These are phyloP conservation scores for Baorangia bicolor DNA, from an alignment of 768 basidiomycete species.

Conservation along the genomic window DNA sequence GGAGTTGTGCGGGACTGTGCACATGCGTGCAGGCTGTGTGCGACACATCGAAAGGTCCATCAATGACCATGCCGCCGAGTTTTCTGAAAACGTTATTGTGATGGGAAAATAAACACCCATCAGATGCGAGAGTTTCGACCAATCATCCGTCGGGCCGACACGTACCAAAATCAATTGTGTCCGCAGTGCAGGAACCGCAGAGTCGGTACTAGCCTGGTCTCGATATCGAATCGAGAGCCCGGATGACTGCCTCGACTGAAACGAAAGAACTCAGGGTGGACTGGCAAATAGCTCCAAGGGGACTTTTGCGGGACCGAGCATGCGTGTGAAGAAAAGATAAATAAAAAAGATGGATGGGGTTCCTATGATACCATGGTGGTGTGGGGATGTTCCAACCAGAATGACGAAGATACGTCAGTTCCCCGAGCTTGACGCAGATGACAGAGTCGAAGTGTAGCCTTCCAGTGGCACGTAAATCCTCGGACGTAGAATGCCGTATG, in stretches of 20 bases:
- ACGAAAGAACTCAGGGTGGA: neutral
- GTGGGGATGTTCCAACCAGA: neutral
- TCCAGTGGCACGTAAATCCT: neutral
- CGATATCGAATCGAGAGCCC: neutral
- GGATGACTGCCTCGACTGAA: too few species aligned
- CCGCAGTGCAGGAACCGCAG: neutral
- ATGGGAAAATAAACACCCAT: slow-evolving; percentile 7
- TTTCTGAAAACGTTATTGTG: neutral
- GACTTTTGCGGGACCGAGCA: neutral
- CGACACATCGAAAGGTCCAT: neutral
- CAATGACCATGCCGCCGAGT: neutral
- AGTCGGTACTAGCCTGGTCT: neutral
- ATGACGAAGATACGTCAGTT: neutral
- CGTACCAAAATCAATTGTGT: neutral
- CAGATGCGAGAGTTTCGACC: neutral
- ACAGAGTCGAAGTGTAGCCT: neutral
- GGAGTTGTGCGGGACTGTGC: neutral
- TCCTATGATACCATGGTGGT: neutral
- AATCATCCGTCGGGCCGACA: neutral
- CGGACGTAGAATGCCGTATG: neutral
- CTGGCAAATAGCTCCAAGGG: neutral
- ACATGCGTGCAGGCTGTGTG: slow-evolving; percentile 7
- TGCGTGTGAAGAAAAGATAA: neutral
- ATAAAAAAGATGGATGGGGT: neutral
- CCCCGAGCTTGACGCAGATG: neutral